Conservation (phyloP, 140 eudicot genomes). For the Stevia rebaudiana region DNA sequence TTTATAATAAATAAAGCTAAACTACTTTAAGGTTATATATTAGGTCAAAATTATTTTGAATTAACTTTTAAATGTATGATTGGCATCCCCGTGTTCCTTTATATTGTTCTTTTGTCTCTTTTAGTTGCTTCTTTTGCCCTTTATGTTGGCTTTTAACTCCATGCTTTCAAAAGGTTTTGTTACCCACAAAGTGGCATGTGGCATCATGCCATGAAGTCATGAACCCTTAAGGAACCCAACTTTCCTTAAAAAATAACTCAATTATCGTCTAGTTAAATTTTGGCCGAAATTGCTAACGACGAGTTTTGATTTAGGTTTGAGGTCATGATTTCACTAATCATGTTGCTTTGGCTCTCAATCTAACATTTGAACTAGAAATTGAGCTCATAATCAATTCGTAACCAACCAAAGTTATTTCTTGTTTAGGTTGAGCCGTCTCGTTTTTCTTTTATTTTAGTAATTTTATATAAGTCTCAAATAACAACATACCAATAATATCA, state of each 20-base stretch:
- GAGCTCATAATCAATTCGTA: too few species aligned
- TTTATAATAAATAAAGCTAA: background rate
- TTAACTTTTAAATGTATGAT: background rate
- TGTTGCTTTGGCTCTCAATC: too few species aligned
- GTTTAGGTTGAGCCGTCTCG: too few species aligned
- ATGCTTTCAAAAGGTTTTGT: conserved; percentile 20
- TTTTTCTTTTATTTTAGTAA: too few species aligned
- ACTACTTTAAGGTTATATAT: background rate
- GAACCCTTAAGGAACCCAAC: background rate
- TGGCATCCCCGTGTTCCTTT: conserved; percentile 1
- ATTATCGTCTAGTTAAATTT: background rate
- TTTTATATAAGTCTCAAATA: too few species aligned
- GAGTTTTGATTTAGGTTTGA: too few species aligned
- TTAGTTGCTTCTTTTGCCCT: conserved; percentile 14
- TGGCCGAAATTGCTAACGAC: too few species aligned
- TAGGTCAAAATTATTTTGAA: background rate
- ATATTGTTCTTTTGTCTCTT: conserved; percentile 14
- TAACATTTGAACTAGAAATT: too few species aligned
- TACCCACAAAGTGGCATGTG: conserved; percentile 14
- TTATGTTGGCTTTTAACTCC: conserved; percentile 26
- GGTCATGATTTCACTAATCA: too few species aligned
- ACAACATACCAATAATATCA: too few species aligned
- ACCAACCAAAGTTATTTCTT: too few species aligned
- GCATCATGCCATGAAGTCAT: conserved; percentile 10
- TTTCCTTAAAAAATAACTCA: background rate